Percentiles rank a stretch among this genome's conserved stretches.
Evolutionary conservation across 2,329 filamentous ascomycete genomes (phyloP).

Genomic region (Claviceps sp.): DNA sequence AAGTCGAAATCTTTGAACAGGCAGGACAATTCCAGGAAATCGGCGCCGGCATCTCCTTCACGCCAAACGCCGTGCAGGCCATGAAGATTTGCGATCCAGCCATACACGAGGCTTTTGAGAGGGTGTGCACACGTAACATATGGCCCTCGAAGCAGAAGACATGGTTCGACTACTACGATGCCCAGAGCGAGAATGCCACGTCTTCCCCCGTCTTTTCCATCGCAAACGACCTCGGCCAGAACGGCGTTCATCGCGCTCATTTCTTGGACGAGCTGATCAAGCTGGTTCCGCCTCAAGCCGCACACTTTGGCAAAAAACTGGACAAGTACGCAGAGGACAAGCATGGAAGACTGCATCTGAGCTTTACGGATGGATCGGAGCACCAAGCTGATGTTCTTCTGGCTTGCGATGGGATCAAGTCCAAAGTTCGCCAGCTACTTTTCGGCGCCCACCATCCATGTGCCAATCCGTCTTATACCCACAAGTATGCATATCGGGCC

Average conservation of each 20-base stretch:
- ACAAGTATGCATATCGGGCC: conserved; percentile 44
- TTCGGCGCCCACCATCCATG: conserved; percentile 27
- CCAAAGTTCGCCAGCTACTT: conserved; percentile 33
- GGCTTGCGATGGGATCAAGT: conserved; percentile 54
- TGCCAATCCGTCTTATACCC: conserved; percentile 30
- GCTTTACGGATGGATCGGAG: conserved; percentile 24
- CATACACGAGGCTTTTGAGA: conserved; percentile 17
- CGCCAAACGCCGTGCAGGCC: conserved; percentile 35
- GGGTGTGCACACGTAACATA: conserved; percentile 5
- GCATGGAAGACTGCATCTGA: conserved; percentile 15
- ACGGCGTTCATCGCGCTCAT: conserved; percentile 22
- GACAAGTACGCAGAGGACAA: conserved; percentile 15
- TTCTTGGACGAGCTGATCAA: conserved; percentile 26
- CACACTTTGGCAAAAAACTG: conserved; percentile 22
- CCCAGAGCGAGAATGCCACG: neutral
- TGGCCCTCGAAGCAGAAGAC: conserved; percentile 4
- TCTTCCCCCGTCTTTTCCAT: conserved; percentile 1
- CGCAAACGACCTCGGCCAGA: conserved; percentile 13
- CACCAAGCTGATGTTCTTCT: conserved; percentile 26
- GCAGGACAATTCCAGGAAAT: conserved; percentile 28
- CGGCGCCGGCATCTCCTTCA: conserved; percentile 38
- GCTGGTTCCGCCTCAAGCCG: conserved; percentile 20
- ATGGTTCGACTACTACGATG: conserved; percentile 9
- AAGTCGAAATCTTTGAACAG: conserved; percentile 33
- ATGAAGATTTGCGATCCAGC: conserved; percentile 25